Conservation (phyloP, 1,139 yeast species). For the Candida labiduridarum region DNA sequence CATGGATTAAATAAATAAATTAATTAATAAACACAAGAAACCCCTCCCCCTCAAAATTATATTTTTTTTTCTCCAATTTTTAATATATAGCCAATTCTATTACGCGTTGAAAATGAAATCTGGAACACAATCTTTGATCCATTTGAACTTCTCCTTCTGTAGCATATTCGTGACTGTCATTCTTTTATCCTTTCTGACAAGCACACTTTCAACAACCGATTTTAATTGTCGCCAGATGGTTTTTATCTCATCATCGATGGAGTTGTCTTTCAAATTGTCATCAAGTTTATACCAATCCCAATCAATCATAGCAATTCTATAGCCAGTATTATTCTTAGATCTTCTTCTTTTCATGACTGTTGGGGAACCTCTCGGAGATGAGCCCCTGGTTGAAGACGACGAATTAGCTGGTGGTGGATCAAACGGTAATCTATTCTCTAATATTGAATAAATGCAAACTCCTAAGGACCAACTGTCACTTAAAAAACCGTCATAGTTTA, state of each 20-base stretch:
- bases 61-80: no score
- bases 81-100: background rate
- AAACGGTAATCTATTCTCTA: conserved; percentile 88
- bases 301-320: conserved; percentile 87
- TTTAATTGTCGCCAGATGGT: conserved; percentile 30
- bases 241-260: conserved; percentile 21
- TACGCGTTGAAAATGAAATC: conserved; percentile 9
- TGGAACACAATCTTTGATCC: conserved; percentile 25
- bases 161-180: conserved; percentile 18
- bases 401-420: conserved; percentile 41
- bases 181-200: conserved; percentile 45
- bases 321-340: conserved; percentile 66
- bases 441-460: conserved; percentile 76
- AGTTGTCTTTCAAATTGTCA: conserved; percentile 4
- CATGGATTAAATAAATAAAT: background rate
- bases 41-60: background rate
- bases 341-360: conserved; percentile 52
- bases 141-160: conserved; percentile 18
- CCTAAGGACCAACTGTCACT: conserved; percentile 96
- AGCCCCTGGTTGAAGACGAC: conserved; percentile 14
- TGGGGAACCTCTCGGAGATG: conserved; percentile 37
- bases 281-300: conserved; percentile 73
- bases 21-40: background rate
- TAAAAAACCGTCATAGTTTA: conserved; percentile 84
- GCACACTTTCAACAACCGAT: conserved; percentile 32